A percentile compares a stretch with the other conserved stretches of the same genome.
phyloP scores from a whole-genome alignment of 441 rosid genomes.

The Eutrema salsugineum region DNA sequence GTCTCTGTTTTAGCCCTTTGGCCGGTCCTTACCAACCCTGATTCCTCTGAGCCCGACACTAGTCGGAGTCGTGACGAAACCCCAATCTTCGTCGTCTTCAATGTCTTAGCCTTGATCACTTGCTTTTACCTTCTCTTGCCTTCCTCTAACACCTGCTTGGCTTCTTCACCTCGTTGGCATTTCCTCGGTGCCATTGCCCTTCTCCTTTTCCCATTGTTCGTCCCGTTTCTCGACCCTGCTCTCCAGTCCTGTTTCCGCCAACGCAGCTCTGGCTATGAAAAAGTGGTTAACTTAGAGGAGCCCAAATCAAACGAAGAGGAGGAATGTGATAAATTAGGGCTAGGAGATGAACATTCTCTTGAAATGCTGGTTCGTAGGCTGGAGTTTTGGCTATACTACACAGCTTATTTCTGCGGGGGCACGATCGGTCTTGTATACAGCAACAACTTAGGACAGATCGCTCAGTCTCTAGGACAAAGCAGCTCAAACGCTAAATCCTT shows the following conservation, averaged over 20 bases:
- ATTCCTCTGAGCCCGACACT: conserved; percentile 11
- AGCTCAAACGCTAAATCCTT: conserved; percentile 37
- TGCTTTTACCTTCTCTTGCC: conserved; percentile 75
- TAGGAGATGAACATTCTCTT: conserved; percentile 77
- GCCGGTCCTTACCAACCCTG: conserved; percentile 51
- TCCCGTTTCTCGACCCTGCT: conserved; percentile 49
- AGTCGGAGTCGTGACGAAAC: conserved; percentile 35
- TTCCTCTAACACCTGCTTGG: conserved; percentile 37
- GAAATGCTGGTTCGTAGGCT: conserved; percentile 41
- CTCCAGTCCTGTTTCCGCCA: conserved; percentile 20
- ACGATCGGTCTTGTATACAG: conserved; percentile 81
- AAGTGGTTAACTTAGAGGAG: conserved; percentile 39
- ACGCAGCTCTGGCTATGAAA: conserved; percentile 31
- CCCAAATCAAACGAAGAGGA: conserved; percentile 38
- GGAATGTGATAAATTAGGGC: conserved; percentile 39
- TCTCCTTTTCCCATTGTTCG: conserved; percentile 47
- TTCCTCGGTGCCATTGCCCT: conserved; percentile 58
- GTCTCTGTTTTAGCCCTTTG: conserved; percentile 47
- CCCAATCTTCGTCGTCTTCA: conserved; percentile 46
- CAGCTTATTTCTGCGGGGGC: conserved; percentile 73
- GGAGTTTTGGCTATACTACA: conserved; percentile 84
- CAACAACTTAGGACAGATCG: conserved; percentile 84
- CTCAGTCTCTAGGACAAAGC: conserved; percentile 60
- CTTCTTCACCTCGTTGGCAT: conserved; percentile 47
- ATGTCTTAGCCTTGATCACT: conserved; percentile 58